Base-by-base conservation (phyloP, 208 protist genomes). In the Phytomonas sp. region DNA sequence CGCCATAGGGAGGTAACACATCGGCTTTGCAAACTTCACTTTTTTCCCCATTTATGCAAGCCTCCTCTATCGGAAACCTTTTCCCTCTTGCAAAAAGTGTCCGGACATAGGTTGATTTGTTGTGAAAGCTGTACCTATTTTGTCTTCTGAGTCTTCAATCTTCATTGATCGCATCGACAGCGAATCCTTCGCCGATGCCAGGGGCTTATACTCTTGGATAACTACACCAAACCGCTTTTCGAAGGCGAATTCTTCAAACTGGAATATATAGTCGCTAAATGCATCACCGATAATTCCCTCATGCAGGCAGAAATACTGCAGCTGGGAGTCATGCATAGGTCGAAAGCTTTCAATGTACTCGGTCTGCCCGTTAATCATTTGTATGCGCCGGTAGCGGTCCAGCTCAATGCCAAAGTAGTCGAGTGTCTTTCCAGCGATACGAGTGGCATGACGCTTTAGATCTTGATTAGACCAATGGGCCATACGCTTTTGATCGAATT, bases 221-320 rank as follows among this genome's bases (percentile, higher is more conserved):
- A 51, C 40, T 17, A 51, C 40, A 51, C 40, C 40, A 51, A 51
- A 2, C 40, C 40, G 40, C 40, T 89, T 88, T 75, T 96, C 88
- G 60, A 82, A 93, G n/a, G 91, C 91, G 74, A 94, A 96, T 76
- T 94, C 87, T 67, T 88, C 84, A 72, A 96, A 96, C 65, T 96
- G 91, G 74, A 88, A 80, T 64, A 93, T 88, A 77, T 94, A 96
- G 69, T 74, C 78, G 62, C 87, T 74, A 74, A 96, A 94, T 30
- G 85, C 84, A 33, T 94, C 85, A 36, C 80, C 82, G 67, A 96
- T 82, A 59, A 92, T 60, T 68, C 88, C 91, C 53, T 94, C 85
- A 72, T 94, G 88, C 33, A 96, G 79, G 67, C 81, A 80, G 78
- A 96, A 96, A 76, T 94, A 94, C 30, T 80, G 81, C 91, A 96